Conservation (phyloP, 495 filamentous ascomycete genomes). For the Aspergillus ellipticus region DNA sequence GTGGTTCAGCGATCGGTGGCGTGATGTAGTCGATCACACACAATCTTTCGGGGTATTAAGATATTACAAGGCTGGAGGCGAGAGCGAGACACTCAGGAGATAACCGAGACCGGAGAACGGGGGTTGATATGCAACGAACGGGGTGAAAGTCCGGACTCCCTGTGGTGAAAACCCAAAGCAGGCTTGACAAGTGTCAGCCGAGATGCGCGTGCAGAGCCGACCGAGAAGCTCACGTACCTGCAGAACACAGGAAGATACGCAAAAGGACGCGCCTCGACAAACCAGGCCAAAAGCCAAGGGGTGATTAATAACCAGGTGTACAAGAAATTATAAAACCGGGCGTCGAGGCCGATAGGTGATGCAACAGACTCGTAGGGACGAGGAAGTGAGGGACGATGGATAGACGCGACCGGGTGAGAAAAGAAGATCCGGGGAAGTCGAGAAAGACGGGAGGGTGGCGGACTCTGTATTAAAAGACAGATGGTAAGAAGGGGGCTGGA, state of each 20-base stretch:
- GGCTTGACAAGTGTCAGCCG: constrained; percentile 12
- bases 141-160: constrained; percentile 19
- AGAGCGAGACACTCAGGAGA: constrained; percentile 15
- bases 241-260: constrained; percentile 6
- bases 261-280: constrained; percentile 11
- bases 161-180: neutral
- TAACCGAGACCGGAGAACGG: constrained; percentile 13
- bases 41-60: constrained; percentile 31
- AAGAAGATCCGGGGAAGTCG: constrained; percentile 4
- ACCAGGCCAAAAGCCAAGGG: constrained; percentile 14
- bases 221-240: constrained; percentile 10
- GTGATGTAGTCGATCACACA: constrained; percentile 31
- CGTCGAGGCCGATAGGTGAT: constrained; percentile 11
- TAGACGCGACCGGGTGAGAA: constrained; percentile 23
- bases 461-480: constrained; percentile 15
- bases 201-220: neutral
- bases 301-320: constrained; percentile 15
- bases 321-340: constrained; percentile 10
- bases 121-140: constrained; percentile 16
- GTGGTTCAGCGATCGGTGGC: constrained; percentile 13
- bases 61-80: constrained; percentile 31
- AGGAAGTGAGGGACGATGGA: constrained; percentile 12
- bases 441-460: constrained; percentile 9
- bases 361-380: constrained; percentile 3
- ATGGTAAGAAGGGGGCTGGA: constrained; percentile 24